These are phyloP conservation scores for Daedaleopsis nitida DNA, from an alignment of 768 basidiomycete species.

Conservation along the genomic window DNA sequence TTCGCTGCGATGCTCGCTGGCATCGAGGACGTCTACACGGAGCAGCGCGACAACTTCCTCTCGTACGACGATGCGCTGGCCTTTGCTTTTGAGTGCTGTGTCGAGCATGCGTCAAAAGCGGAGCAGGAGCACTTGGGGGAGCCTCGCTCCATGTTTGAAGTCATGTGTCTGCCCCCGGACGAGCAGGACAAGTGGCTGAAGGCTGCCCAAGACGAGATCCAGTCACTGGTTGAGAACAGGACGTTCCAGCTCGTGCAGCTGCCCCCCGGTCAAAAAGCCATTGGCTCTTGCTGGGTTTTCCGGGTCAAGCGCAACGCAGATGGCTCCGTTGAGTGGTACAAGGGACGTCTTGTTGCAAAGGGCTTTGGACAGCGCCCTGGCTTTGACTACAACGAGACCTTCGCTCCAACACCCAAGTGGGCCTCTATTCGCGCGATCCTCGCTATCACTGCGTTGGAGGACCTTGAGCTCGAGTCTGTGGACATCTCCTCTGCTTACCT, in stretches of 20 bases:
- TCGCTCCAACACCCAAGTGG: conserved; percentile 29
- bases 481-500: conserved; percentile 33
- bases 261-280: conserved; percentile 33
- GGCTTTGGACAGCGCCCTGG: conserved; percentile 37
- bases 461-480: conserved; percentile 29
- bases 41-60: conserved; percentile 1
- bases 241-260: conserved; percentile 35
- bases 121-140: conserved; percentile 10
- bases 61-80: conserved; percentile 11
- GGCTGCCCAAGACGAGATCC: conserved; percentile 21
- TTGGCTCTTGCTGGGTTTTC: conserved; percentile 40
- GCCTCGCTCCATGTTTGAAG: conserved; percentile 7
- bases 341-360: conserved; percentile 38
- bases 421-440: conserved; percentile 31
- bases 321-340: conserved; percentile 38
- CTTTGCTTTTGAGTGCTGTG: conserved; percentile 7
- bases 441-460: conserved; percentile 26
- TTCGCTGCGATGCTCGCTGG: conserved; percentile 5
- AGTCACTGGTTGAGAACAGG: conserved; percentile 24
- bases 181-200: conserved; percentile 18
- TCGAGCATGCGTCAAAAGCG: conserved; percentile 9
- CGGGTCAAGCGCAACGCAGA: conserved; percentile 39
- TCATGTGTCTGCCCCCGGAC: conserved; percentile 5
- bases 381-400: conserved; percentile 38
- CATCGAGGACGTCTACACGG: conserved; percentile 6